phyloP scores from a whole-genome alignment of 2,329 filamentous ascomycete genomes.

The Aspergillus phoenicis region DNA sequence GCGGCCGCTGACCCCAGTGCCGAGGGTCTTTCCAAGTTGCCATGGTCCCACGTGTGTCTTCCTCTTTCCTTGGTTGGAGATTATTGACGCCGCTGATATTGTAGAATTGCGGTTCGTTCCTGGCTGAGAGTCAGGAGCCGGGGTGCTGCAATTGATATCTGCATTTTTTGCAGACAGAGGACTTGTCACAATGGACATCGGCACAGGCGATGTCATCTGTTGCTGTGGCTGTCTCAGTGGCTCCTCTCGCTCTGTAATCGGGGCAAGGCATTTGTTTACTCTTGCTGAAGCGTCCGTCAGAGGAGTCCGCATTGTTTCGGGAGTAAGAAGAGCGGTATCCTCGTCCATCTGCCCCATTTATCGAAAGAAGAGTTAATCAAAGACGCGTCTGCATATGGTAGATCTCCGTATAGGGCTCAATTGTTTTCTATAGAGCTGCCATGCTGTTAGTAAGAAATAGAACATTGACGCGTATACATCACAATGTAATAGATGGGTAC shows the following conservation, averaged over 20 bases:
- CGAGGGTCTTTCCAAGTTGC: slow-evolving; percentile 86
- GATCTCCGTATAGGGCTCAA: neutral
- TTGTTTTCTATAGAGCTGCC: too few species aligned
- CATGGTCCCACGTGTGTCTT: slow-evolving; percentile 88
- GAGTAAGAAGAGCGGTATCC: slow-evolving; percentile 10
- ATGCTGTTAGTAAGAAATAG: neutral
- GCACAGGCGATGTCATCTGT: slow-evolving; percentile 27
- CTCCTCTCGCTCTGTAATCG: slow-evolving; percentile 19
- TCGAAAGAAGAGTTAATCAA: slow-evolving; percentile 17
- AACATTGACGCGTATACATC: neutral
- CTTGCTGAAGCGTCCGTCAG: slow-evolving; percentile 54
- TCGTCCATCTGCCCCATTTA: slow-evolving; percentile 31
- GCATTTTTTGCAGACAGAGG: slow-evolving; percentile 32
- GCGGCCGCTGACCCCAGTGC: slow-evolving; percentile 84
- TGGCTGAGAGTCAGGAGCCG: slow-evolving; percentile 51
- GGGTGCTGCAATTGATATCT: slow-evolving; percentile 58
- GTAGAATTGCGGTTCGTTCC: slow-evolving; percentile 55
- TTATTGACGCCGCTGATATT: slow-evolving; percentile 59
- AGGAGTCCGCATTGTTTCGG: slow-evolving; percentile 38
- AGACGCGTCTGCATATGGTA: neutral
- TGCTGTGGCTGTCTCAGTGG: slow-evolving; percentile 17
- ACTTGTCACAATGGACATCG: slow-evolving; percentile 31
- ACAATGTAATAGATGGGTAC: neutral
- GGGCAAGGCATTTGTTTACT: slow-evolving; percentile 47
- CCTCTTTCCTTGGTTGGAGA: slow-evolving; percentile 56